A percentile compares a stretch with the other conserved stretches of the same genome.
Conservation (phyloP, 2,329 filamentous ascomycete species). For the Neospermospora avenae region DNA sequence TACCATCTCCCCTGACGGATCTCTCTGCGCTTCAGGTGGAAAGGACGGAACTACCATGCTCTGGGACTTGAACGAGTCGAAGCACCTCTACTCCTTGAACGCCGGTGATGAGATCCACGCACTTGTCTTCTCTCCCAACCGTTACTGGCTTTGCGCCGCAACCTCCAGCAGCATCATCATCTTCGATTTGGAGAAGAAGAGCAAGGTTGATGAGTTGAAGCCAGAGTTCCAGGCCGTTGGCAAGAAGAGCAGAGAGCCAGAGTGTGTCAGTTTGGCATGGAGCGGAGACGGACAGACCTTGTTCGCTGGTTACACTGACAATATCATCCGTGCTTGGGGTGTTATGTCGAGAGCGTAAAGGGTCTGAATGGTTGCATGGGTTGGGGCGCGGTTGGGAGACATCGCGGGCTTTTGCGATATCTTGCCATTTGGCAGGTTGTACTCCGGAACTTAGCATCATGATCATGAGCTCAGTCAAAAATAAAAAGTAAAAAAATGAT, state of each 20-base stretch:
- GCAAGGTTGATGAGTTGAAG: conserved; percentile 99
- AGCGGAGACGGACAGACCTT: conserved; percentile 97
- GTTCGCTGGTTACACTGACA: conserved; percentile 99
- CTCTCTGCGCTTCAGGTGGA: conserved; percentile 96
- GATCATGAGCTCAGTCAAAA: conserved; percentile 33
- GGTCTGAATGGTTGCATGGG: conserved; percentile 27
- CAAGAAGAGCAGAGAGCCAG: conserved; percentile 99
- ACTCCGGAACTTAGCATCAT: conserved; percentile 35
- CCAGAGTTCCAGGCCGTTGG: conserved; percentile 92
- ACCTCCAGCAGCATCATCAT: conserved; percentile 98
- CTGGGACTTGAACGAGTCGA: conserved; percentile 99
- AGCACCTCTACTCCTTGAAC: conserved; percentile 99
- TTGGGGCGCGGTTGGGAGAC: conserved; percentile 31
- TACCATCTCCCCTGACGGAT: conserved; percentile 99
- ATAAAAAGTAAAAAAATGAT: conserved; percentile 24
- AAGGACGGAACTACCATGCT: conserved; percentile 99
- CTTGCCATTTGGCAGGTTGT: conserved; percentile 34
- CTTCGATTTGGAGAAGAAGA: conserved; percentile 99
- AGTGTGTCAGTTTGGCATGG: conserved; percentile 98
- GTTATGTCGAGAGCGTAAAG: conserved; percentile 89
- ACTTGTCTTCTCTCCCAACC: conserved; percentile 99
- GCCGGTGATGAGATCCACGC: conserved; percentile 99
- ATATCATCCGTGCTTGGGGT: conserved; percentile 97
- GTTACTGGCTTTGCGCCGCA: conserved; percentile 99
- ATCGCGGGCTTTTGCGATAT: conserved; percentile 34